These are phyloP conservation scores for Pleurotus pulmonarius DNA, from an alignment of 768 basidiomycete genomes.

Conservation along the genomic window DNA sequence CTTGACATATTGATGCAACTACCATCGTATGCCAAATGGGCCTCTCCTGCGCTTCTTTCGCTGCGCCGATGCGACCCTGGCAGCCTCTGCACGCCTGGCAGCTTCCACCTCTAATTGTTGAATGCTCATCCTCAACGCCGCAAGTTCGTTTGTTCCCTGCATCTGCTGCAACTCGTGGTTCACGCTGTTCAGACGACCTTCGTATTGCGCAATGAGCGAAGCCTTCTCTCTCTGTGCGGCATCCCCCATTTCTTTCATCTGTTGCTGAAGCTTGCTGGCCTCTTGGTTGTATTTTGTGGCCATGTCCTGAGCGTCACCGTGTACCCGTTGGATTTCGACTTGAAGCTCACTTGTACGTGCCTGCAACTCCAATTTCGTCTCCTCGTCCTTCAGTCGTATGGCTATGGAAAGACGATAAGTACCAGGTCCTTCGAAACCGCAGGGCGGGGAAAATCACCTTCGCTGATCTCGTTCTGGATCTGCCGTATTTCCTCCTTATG, in stretches of 20 bases:
- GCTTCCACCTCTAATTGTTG: not conserved
- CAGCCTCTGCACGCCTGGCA: too few species aligned
- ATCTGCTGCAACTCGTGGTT: conserved; percentile 11
- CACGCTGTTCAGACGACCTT: conserved; percentile 16
- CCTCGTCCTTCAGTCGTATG: conserved; percentile 41
- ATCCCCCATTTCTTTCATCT: conserved; percentile 23
- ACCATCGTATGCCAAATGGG: too few species aligned
- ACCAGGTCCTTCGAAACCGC: too few species aligned
- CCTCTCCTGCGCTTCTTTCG: too few species aligned
- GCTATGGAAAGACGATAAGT: conserved; percentile 16
- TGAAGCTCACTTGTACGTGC: conserved; percentile 38
- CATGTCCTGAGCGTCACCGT: conserved; percentile 35
- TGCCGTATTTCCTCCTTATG: conserved; percentile 12
- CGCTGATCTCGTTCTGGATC: conserved; percentile 11
- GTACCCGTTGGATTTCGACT: conserved; percentile 39
- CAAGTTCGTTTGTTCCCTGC: conserved; percentile 11
- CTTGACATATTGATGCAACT: too few species aligned
- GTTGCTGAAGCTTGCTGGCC: conserved; percentile 24
- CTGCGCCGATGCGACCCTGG: too few species aligned
- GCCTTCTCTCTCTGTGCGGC: conserved; percentile 12
- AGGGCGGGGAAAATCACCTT: not conserved
- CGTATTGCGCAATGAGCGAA: conserved; percentile 11
- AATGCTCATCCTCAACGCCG: conserved; percentile 10
- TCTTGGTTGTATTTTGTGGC: conserved; percentile 34
- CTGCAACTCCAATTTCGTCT: conserved; percentile 40